These are phyloP conservation scores for Geosmithia morbida DNA, from an alignment of 2,329 filamentous ascomycete genomes.

Conservation along the genomic window DNA sequence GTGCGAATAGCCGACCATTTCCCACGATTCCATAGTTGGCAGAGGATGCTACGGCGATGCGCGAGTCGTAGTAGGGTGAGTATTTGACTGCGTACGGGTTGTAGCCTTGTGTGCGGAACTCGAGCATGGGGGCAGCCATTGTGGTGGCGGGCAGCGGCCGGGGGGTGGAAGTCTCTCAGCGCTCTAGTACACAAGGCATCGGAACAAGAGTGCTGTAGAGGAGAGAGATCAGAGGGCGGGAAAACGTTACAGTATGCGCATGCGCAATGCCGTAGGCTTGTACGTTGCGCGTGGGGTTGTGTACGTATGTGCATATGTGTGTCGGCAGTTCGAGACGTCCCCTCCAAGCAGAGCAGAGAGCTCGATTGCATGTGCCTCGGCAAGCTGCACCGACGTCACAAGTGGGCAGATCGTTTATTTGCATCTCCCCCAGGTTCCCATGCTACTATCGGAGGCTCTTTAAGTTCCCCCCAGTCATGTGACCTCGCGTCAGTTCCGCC, in stretches of 20 bases:
- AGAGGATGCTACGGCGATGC: constrained; percentile 78
- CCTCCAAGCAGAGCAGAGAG: background rate
- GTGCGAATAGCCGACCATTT: constrained; percentile 78
- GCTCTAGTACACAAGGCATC: background rate
- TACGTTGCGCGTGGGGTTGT: background rate
- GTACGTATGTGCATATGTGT: background rate
- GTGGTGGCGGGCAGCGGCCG: constrained; percentile 5
- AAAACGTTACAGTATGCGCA: background rate
- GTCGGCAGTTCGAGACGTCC: background rate
- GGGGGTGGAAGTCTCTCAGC: background rate
- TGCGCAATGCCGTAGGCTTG: background rate
- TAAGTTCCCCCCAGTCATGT: constrained; percentile 1
- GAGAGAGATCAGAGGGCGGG: too few relatives aligned
- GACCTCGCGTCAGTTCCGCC: constrained; percentile 5
- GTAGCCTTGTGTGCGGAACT: constrained; percentile 85
- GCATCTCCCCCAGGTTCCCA: background rate
- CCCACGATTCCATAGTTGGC: constrained; percentile 95
- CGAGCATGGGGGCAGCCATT: constrained; percentile 57
- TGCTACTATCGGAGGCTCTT: background rate
- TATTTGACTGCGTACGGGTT: constrained; percentile 97
- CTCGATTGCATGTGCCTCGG: constrained; percentile 18
- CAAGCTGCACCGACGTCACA: constrained; percentile 6
- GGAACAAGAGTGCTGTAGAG: background rate
- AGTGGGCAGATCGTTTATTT: background rate
- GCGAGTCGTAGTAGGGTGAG: constrained; percentile 93